These are phyloP conservation scores for Euphorbia corollata DNA, from an alignment of 441 rosid genomes.

Conservation along the genomic window DNA sequence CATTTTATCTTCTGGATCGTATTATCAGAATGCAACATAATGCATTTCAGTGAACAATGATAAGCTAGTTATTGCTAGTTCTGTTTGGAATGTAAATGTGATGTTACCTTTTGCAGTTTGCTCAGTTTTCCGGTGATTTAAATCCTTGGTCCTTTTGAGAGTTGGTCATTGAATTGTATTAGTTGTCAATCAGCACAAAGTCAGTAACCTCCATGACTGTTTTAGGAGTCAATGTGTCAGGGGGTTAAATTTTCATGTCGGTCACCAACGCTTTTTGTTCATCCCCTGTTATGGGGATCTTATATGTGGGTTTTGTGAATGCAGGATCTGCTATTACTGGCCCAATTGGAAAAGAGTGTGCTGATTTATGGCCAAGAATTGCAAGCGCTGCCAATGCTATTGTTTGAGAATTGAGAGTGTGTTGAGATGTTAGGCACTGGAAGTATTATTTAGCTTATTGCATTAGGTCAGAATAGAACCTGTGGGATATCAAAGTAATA, in stretches of 20 bases:
- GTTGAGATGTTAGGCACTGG: neutral
- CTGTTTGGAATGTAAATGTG: neutral
- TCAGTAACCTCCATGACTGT: neutral
- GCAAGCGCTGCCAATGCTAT: conserved; percentile 91
- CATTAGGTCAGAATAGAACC: too few relatives aligned
- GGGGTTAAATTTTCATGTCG: too few relatives aligned
- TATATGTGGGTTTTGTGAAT: neutral
- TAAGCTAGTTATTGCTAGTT: neutral
- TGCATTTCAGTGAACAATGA: neutral
- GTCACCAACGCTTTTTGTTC: neutral
- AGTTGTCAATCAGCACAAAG: neutral
- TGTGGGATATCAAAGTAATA: too few relatives aligned
- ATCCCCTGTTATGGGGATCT: neutral
- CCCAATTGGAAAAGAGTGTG: conserved; percentile 64
- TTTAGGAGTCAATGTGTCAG: neutral
- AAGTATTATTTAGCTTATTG: neutral
- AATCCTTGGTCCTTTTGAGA: neutral
- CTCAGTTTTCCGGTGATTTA: neutral
- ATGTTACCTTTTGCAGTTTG: neutral
- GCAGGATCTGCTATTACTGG: conserved; percentile 64
- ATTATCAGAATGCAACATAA: neutral
- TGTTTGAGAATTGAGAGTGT: conserved; percentile 33
- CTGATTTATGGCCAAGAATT: conserved; percentile 63
- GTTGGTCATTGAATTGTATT: neutral
- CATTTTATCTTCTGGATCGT: neutral